A percentile compares a stretch with the other conserved stretches of the same genome.
phyloP scores from a whole-genome alignment of 257 asterid species.

The Lavandula angustifolia region DNA sequence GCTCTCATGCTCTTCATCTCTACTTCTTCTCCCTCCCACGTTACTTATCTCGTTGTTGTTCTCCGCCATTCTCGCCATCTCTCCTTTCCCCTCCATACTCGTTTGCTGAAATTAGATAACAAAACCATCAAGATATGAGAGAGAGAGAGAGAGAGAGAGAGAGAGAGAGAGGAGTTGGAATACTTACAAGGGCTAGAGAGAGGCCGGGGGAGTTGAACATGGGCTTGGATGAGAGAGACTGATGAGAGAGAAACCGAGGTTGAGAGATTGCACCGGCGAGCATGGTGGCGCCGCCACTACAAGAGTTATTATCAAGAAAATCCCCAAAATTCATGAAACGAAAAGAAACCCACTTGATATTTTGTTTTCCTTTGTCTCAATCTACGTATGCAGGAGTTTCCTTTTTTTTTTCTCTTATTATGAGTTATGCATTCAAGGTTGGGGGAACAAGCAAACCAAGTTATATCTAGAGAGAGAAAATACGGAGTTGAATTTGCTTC shows the following conservation, averaged over 20 bases:
- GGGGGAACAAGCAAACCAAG: background rate
- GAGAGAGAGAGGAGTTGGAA: background rate
- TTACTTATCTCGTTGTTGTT: slow-evolving; percentile 48
- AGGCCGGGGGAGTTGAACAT: slow-evolving; percentile 87
- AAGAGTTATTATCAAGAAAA: slow-evolving; percentile 69
- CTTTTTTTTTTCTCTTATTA: slow-evolving; percentile 26
- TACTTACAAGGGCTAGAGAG: slow-evolving; percentile 83
- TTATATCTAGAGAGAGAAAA: background rate
- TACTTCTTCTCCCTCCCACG: slow-evolving; percentile 55
- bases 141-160: background rate
- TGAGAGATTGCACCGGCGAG: slow-evolving; percentile 56
- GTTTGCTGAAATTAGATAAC: slow-evolving; percentile 52
- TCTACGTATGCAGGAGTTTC: slow-evolving; percentile 1
- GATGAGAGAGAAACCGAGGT: slow-evolving; percentile 57
- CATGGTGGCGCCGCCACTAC: slow-evolving; percentile 52
- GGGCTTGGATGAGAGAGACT: slow-evolving; percentile 54
- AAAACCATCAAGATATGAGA: slow-evolving; percentile 14
- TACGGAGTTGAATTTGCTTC: background rate
- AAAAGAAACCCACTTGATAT: slow-evolving; percentile 1
- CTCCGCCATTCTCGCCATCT: slow-evolving; percentile 51
- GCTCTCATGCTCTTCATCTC: slow-evolving; percentile 91
- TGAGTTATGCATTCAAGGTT: slow-evolving; percentile 26
- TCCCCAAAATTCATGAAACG: slow-evolving; percentile 93
- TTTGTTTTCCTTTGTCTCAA: background rate
- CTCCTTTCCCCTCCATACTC: slow-evolving; percentile 77